Percentiles rank a stretch among this genome's conserved stretches.
Evolutionary conservation across 495 filamentous ascomycete species (phyloP).

Genomic region (Penicillium steckii): DNA sequence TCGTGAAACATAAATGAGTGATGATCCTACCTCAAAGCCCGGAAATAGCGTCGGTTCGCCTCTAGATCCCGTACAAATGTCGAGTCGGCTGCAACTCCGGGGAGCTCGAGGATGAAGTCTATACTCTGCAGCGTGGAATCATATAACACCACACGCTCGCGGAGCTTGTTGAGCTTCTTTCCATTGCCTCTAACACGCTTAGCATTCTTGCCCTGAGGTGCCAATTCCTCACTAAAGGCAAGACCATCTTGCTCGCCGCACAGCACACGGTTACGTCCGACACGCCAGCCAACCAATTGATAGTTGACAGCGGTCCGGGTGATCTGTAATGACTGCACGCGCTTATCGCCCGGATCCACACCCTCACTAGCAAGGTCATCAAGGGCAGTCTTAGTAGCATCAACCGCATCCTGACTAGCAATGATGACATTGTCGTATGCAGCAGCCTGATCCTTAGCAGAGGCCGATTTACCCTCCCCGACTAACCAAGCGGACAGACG

Average conservation of each 20-base stretch:
- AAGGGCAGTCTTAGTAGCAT: conserved; percentile 88
- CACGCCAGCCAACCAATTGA: conserved; percentile 87
- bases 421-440: conserved; percentile 91
- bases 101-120: conserved; percentile 84
- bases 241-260: conserved; percentile 77
- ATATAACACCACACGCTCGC: conserved; percentile 89
- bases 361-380: conserved; percentile 84
- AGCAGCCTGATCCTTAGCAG: conserved; percentile 60
- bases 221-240: conserved; percentile 54
- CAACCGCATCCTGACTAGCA: conserved; percentile 89
- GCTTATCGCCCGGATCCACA: conserved; percentile 76
- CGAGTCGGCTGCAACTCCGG: conserved; percentile 86
- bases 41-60: conserved; percentile 79
- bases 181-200: conserved; percentile 62
- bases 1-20: neutral
- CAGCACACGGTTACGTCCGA: conserved; percentile 87
- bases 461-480: conserved; percentile 35
- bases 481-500: conserved; percentile 49
- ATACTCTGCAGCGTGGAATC: conserved; percentile 87
- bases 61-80: conserved; percentile 72
- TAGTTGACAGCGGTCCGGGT: conserved; percentile 92
- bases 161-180: conserved; percentile 72
- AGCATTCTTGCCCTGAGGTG: conserved; percentile 45
- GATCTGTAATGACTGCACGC: conserved; percentile 91
- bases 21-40: conserved; percentile 69